These are phyloP conservation scores for Pestalotiopsis sp. DNA, from an alignment of 2,329 filamentous ascomycete species.

Conservation along the genomic window DNA sequence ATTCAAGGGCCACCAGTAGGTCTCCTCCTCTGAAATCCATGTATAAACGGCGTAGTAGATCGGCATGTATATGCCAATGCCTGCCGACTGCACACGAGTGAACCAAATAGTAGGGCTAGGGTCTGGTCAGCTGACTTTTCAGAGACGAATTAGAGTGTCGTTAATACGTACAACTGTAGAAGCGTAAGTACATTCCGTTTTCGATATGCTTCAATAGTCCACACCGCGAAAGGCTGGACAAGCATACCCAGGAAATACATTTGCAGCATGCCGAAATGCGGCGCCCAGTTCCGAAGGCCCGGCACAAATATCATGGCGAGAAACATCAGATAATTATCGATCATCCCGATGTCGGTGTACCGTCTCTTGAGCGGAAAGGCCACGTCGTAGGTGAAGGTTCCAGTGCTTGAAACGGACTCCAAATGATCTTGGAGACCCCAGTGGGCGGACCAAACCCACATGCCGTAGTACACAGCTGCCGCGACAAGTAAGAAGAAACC, in stretches of 20 bases:
- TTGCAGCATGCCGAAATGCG: not conserved
- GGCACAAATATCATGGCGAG: not conserved
- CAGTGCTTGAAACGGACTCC: not conserved
- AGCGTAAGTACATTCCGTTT: not conserved
- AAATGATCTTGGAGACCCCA: slow-evolving; percentile 1
- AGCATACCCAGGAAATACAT: not conserved
- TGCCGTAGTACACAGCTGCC: not conserved
- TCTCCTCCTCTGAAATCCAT: not conserved
- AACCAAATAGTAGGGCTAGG: not conserved
- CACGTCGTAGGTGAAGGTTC: not conserved
- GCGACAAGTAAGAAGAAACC: not conserved
- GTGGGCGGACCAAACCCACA: not conserved
- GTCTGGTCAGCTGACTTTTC: not conserved
- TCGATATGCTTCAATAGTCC: not conserved
- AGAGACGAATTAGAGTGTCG: too few relatives aligned
- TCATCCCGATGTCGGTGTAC: not conserved
- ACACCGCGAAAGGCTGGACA: not conserved
- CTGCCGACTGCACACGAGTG: slow-evolving; percentile 2
- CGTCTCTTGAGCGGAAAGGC: not conserved
- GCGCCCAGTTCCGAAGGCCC: not conserved
- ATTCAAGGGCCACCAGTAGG: slow-evolving; percentile 4
- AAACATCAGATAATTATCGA: not conserved
- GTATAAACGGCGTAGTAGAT: slow-evolving; percentile 7
- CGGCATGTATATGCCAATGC: slow-evolving; percentile 1
- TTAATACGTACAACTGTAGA: not conserved